These are phyloP conservation scores for Phytophthora pisi DNA, from an alignment of 352 stramenopile species.

Conservation along the genomic window DNA sequence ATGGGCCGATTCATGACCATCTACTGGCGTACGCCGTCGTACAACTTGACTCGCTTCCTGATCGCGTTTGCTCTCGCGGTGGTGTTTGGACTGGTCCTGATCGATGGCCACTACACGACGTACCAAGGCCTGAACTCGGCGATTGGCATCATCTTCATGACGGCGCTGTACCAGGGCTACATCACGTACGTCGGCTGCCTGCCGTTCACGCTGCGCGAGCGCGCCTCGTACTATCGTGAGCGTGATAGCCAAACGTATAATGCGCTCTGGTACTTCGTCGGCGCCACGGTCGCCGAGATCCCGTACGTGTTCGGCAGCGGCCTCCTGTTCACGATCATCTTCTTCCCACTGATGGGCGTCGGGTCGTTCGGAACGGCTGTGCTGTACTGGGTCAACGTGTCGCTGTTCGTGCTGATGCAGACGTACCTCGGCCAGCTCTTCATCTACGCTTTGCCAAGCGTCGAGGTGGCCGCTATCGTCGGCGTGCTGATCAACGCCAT, in stretches of 20 bases:
- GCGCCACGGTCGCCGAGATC: constrained; percentile 76
- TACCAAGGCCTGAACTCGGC: constrained; percentile 42
- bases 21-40: constrained; percentile 86
- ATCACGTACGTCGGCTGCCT: constrained; percentile 67
- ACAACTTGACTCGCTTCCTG: constrained; percentile 76
- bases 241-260: constrained; percentile 82
- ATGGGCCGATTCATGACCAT: constrained; percentile 50
- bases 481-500: constrained; percentile 50
- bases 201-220: constrained; percentile 70
- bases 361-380: constrained; percentile 30
- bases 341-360: constrained; percentile 49
- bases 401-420: constrained; percentile 43
- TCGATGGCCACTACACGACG: constrained; percentile 36
- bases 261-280: constrained; percentile 61
- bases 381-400: constrained; percentile 47
- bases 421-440: constrained; percentile 47
- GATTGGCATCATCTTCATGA: constrained; percentile 79
- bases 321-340: constrained; percentile 45
- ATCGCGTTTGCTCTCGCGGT: constrained; percentile 57
- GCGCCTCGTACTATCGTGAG: constrained; percentile 72
- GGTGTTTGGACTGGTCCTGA: constrained; percentile 71
- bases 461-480: constrained; percentile 44
- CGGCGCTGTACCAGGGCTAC: constrained; percentile 70
- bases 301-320: constrained; percentile 45
- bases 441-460: constrained; percentile 36